Evolutionary conservation across 2,329 filamentous ascomycete species (phyloP).

Genomic region (Aspergillus fructus): DNA sequence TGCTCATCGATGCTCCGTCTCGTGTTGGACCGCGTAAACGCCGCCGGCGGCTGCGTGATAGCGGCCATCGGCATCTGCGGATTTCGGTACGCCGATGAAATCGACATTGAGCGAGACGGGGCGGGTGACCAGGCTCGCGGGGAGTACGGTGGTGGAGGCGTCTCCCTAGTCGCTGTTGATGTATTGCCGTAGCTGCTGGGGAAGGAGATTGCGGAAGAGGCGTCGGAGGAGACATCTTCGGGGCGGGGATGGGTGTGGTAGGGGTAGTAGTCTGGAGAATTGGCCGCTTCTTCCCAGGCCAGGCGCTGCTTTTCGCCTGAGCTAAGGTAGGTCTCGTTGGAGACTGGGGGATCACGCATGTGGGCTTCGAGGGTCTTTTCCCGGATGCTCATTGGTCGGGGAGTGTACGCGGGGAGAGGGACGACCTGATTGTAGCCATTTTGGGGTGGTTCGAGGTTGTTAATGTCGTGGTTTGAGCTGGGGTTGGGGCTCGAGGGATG

Average conservation of each 20-base stretch:
- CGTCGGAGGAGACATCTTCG: conserved; percentile 37
- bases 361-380: conserved; percentile 42
- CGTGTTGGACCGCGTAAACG: not conserved
- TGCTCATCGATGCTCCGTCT: conserved; percentile 9
- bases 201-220: conserved; percentile 42
- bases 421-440: conserved; percentile 33
- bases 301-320: conserved; percentile 34
- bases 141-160: conserved; percentile 44
- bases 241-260: conserved; percentile 5
- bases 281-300: conserved; percentile 20
- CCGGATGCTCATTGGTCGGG: conserved; percentile 36
- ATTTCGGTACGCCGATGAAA: not conserved
- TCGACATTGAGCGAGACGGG: conserved; percentile 6
- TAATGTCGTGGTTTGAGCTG: not conserved
- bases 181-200: conserved; percentile 47
- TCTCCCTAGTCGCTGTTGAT: conserved; percentile 44
- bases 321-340: conserved; percentile 16
- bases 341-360: conserved; percentile 30
- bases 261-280: not conserved
- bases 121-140: conserved; percentile 16
- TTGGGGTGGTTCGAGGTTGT: not conserved
- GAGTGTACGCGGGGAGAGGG: conserved; percentile 43
- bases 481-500: conserved; percentile 1
- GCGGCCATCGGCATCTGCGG: not conserved
- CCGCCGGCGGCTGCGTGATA: conserved; percentile 5